A percentile compares a stretch with the other conserved stretches of the same genome.
These are phyloP conservation scores for Pleurotus sapidus DNA, from an alignment of 768 basidiomycete species.

Conservation along the genomic window DNA sequence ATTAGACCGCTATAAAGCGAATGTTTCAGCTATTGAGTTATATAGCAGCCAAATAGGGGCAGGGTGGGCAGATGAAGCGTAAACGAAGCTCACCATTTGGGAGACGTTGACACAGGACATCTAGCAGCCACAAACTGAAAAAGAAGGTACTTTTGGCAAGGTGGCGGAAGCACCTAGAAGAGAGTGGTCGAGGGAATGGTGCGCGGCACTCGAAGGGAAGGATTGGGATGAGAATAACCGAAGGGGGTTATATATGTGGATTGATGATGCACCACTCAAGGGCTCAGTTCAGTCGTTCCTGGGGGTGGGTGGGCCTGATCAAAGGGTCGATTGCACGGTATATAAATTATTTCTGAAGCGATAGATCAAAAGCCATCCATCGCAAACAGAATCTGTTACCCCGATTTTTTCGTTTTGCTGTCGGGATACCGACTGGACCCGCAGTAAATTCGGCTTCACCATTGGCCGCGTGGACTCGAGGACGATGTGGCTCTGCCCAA, in stretches of 20 bases:
- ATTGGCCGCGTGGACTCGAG: no score
- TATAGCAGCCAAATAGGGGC: constrained; percentile 10
- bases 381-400: constrained; percentile 3
- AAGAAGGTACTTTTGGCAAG: constrained; percentile 18
- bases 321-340: background rate
- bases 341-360: background rate
- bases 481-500: background rate
- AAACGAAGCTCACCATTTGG: constrained; percentile 28
- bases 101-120: constrained; percentile 33
- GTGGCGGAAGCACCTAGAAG: constrained; percentile 8
- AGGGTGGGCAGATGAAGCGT: constrained; percentile 5
- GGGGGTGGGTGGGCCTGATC: background rate
- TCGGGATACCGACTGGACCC: background rate
- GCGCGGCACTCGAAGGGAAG: constrained; percentile 8
- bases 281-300: background rate
- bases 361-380: background rate
- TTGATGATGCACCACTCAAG: background rate
- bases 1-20: constrained; percentile 11
- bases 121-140: constrained; percentile 11
- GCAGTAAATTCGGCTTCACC: background rate
- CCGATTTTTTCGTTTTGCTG: background rate
- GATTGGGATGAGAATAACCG: constrained; percentile 4
- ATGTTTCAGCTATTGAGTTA: background rate
- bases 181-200: constrained; percentile 10
- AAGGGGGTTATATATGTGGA: constrained; percentile 12